These are phyloP conservation scores for maize (Zea mays) DNA, from an alignment of 176 grass and related monocot genomes.

Conservation along the genomic window Zm-B73-REFERENCE-NAM-5.0 NC_050097.1:13922001-13922500, in stretches of 20 bases:
- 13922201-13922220: no score
- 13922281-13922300: constrained; percentile 6
- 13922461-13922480: constrained; percentile 54
- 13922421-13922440: constrained; percentile 61
- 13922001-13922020: not conserved
- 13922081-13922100: no score
- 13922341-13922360: constrained; percentile 8
- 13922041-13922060: constrained; percentile 25
- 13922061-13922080: constrained; percentile 27
- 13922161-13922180: constrained; percentile 36
- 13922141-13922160: constrained; percentile 19
- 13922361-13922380: constrained; percentile 20
- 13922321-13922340: constrained; percentile 33
- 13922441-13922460: constrained; percentile 71
- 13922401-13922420: constrained; percentile 30
- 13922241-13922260: constrained; percentile 31
- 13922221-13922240: no score
- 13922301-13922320: constrained; percentile 36
- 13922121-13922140: no score
- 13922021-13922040: not conserved
- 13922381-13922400: constrained; percentile 17
- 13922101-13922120: no score
- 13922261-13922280: not conserved
- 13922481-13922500: constrained; percentile 68
- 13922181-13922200: no score